phyloP scores from a whole-genome alignment of 441 rosid species.

The Populus hybrid region DNA sequence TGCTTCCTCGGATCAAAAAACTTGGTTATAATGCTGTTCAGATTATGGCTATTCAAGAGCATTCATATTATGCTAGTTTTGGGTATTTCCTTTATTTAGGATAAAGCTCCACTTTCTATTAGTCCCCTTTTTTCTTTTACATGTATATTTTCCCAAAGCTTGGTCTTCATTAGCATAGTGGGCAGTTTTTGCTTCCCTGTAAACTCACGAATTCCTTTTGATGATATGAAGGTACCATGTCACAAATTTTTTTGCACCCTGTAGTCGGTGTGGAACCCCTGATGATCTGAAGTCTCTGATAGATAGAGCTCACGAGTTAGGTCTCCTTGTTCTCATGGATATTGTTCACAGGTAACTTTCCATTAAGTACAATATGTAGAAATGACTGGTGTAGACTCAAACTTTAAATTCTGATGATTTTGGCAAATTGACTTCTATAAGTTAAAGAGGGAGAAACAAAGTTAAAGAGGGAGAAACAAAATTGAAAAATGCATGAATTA shows the following conservation, averaged over 20 bases:
- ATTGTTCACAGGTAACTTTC: constrained; percentile 82
- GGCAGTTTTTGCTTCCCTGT: constrained; percentile 16
- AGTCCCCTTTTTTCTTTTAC: neutral
- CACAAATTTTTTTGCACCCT: constrained; percentile 91
- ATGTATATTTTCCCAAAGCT: constrained; percentile 1
- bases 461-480: neutral
- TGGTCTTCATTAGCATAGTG: constrained; percentile 3
- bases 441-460: neutral
- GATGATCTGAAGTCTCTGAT: constrained; percentile 94
- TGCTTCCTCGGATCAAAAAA: constrained; percentile 93
- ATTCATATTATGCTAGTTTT: constrained; percentile 96
- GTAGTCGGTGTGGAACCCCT: constrained; percentile 99
- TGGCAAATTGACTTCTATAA: neutral
- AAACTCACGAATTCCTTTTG: constrained; percentile 23
- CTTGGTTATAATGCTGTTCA: constrained; percentile 98
- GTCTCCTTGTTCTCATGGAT: constrained; percentile 96
- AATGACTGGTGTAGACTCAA: neutral
- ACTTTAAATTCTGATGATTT: neutral
- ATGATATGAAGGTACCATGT: constrained; percentile 83
- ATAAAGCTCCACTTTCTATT: constrained; percentile 1
- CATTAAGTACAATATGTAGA: constrained; percentile 9
- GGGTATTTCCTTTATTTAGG: constrained; percentile 55
- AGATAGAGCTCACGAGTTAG: constrained; percentile 95
- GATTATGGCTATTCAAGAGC: constrained; percentile 99
- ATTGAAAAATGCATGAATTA: neutral